Evolutionary conservation across 2,329 filamentous ascomycete genomes (phyloP).

Genomic region (Neonectria sp.): DNA sequence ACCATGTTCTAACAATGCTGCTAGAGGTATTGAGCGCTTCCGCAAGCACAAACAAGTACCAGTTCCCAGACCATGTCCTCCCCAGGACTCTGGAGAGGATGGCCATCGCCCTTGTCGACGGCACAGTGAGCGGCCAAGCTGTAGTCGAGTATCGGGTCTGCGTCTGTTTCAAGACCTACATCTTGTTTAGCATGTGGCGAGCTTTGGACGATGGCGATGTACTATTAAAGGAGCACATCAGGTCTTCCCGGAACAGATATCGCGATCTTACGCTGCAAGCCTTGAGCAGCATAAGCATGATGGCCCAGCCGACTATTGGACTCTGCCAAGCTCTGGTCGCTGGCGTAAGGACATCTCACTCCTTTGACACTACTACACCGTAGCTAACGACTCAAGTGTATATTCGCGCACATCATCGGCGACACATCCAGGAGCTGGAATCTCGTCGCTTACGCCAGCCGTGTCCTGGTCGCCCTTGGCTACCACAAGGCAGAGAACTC

Average conservation of each 20-base stretch:
- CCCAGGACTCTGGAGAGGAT: constrained; percentile 15
- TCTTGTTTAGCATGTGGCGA: constrained; percentile 14
- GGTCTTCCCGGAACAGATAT: constrained; percentile 10
- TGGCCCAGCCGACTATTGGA: constrained; percentile 12
- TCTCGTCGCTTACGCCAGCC: constrained; percentile 15
- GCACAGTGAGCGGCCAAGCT: constrained; percentile 8
- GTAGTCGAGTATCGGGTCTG: constrained; percentile 13
- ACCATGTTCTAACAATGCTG: neutral
- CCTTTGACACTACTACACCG: neutral
- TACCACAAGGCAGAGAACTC: constrained; percentile 13
- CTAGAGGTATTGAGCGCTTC: neutral
- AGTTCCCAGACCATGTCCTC: constrained; percentile 18
- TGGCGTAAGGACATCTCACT: neutral
- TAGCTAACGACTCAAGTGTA: neutral
- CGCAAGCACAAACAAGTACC: neutral
- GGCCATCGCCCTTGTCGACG: constrained; percentile 11
- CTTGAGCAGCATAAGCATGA: constrained; percentile 9
- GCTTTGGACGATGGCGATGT: neutral
- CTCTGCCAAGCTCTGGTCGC: constrained; percentile 15
- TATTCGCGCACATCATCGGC: constrained; percentile 11
- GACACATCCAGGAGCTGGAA: constrained; percentile 14
- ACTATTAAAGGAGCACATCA: constrained; percentile 7
- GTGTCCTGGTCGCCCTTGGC: constrained; percentile 12
- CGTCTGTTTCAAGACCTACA: constrained; percentile 14
- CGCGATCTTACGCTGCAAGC: constrained; percentile 8